A percentile compares a stretch with the other conserved stretches of the same genome.
Conservation (phyloP, 345 rosid genomes). For the Gossypium stocksii region DNA sequence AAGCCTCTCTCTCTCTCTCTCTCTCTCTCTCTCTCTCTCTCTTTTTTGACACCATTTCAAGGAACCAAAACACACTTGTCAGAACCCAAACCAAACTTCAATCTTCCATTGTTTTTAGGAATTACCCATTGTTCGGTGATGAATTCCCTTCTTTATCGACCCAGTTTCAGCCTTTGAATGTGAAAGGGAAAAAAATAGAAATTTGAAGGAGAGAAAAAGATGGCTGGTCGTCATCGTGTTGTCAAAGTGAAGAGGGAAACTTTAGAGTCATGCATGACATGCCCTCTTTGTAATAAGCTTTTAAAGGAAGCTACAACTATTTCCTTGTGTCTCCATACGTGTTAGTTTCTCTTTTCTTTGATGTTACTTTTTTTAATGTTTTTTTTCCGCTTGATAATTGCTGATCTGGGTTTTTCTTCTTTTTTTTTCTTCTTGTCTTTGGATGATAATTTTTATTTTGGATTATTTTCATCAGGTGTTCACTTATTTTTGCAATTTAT, state of each 20-base stretch:
- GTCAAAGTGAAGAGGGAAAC: slow-evolving; percentile 48
- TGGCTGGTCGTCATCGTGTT: slow-evolving; percentile 37
- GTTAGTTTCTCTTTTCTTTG: slow-evolving; percentile 34
- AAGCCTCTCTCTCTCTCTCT: neutral
- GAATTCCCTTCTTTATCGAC: neutral
- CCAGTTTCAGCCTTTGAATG: slow-evolving; percentile 12
- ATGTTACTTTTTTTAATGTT: neutral
- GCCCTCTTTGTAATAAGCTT: slow-evolving; percentile 62
- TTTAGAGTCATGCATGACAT: slow-evolving; percentile 67
- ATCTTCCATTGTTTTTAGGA: neutral
- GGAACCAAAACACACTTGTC: slow-evolving; percentile 6
- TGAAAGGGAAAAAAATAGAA: neutral
- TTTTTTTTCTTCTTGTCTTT: neutral
- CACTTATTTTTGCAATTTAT: slow-evolving; percentile 7
- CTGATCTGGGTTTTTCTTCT: slow-evolving; percentile 16
- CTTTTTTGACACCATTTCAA: neutral
- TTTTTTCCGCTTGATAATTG: neutral
- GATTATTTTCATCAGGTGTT: slow-evolving; percentile 17
- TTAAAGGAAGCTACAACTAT: slow-evolving; percentile 68
- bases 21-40: neutral
- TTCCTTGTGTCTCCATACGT: slow-evolving; percentile 74
- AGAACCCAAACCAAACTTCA: neutral
- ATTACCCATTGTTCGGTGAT: neutral
- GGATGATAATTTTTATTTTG: slow-evolving; percentile 14
- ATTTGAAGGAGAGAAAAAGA: neutral